Conservation (phyloP, 1,284 basidiomycete species). For the Irpex sp. region DNA sequence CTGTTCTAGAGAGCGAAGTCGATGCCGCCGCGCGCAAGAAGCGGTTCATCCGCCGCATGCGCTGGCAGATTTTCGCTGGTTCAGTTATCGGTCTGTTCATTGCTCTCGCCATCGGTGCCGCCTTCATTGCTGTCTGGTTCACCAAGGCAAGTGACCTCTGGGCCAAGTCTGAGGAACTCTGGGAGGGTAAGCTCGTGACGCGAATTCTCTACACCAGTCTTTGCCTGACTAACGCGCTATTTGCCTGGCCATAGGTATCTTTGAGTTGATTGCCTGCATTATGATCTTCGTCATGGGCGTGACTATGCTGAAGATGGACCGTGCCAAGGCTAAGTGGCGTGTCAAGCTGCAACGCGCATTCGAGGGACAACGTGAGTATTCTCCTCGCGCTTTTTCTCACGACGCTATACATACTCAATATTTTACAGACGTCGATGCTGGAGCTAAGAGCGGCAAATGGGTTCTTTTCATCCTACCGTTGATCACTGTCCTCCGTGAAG, state of each 20-base stretch:
- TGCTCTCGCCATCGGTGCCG: slow-evolving; percentile 73
- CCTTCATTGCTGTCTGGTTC: slow-evolving; percentile 81
- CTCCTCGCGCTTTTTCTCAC: not conserved
- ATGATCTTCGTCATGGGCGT: slow-evolving; percentile 61
- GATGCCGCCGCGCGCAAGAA: slow-evolving; percentile 20
- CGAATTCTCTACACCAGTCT: not conserved
- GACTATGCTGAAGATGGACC: slow-evolving; percentile 53
- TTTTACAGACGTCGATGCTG: slow-evolving; percentile 37
- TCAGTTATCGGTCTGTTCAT: slow-evolving; percentile 71
- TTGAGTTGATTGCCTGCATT: slow-evolving; percentile 75
- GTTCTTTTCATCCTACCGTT: slow-evolving; percentile 84
- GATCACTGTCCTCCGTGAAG: slow-evolving; percentile 90
- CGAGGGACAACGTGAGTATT: slow-evolving; percentile 45
- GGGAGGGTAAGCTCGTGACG: slow-evolving; percentile 49
- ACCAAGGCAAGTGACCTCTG: slow-evolving; percentile 72
- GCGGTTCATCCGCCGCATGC: slow-evolving; percentile 56
- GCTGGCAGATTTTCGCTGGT: slow-evolving; percentile 79
- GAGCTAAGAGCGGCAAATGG: slow-evolving; percentile 67
- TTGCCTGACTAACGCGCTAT: not conserved
- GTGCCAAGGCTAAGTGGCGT: slow-evolving; percentile 86
- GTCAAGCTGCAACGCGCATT: slow-evolving; percentile 83
- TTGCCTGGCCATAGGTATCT: slow-evolving; percentile 54
- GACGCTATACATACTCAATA: not conserved
- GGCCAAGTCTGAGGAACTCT: slow-evolving; percentile 69
- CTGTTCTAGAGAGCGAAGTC: slow-evolving; percentile 21